phyloP scores from a whole-genome alignment of 306 rosid genomes.

The Sicyos edulis region DNA sequence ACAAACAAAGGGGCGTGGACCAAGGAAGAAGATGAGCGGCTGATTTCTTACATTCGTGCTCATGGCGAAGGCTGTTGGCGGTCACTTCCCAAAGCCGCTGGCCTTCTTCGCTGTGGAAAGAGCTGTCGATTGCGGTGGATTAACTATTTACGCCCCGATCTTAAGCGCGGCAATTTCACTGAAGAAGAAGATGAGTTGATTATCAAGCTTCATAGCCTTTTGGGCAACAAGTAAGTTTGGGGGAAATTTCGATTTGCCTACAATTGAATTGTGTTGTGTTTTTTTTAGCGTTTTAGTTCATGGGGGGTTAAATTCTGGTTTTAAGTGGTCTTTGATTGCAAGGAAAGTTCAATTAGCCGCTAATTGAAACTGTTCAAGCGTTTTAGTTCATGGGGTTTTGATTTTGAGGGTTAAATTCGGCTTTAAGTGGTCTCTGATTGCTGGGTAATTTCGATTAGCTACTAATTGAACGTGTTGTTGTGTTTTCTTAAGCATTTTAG shows the following conservation, averaged over 20 bases:
- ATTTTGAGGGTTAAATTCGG: no score
- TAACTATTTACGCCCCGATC: conserved; percentile 95
- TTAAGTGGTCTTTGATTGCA: no score
- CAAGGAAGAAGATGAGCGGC: conserved; percentile 91
- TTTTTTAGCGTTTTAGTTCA: no score
- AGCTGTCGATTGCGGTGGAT: conserved; percentile 97
- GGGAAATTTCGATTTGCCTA: not conserved
- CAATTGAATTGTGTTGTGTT: no score
- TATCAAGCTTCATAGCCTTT: conserved; percentile 93
- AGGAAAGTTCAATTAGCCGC: no score
- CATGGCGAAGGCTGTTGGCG: conserved; percentile 99
- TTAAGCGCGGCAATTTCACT: conserved; percentile 88
- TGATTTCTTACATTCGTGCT: conserved; percentile 74
- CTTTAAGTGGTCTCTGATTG: no score
- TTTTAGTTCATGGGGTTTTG: no score
- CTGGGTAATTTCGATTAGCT: no score
- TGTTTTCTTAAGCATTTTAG: no score
- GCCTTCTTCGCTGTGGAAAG: conserved; percentile 93
- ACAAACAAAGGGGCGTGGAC: conserved; percentile 99
- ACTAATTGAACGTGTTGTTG: no score
- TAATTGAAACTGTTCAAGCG: no score
- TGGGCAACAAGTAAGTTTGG: conserved; percentile 75
- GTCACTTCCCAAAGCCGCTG: conserved; percentile 94
- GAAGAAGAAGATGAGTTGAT: conserved; percentile 95
- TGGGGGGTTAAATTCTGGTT: no score